Evolutionary conservation across 257 asterid genomes (phyloP).

Genomic region (Scutellaria barbata): DNA sequence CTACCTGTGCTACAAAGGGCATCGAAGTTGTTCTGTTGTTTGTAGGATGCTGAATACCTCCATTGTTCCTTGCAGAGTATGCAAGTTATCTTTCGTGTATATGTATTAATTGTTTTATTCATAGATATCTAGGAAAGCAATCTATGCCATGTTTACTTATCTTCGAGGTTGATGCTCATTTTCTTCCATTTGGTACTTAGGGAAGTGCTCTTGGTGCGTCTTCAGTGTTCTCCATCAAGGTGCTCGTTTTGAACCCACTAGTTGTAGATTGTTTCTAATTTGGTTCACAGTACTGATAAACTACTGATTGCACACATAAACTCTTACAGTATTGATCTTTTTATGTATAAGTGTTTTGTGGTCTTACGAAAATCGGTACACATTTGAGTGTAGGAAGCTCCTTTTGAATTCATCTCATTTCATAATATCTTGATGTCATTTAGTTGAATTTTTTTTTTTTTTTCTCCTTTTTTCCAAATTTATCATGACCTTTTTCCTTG

Average conservation of each 20-base stretch:
- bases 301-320: no score
- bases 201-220: slow-evolving; percentile 27
- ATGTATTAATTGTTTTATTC: not conserved
- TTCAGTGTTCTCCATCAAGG: slow-evolving; percentile 18
- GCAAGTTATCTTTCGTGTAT: slow-evolving; percentile 23
- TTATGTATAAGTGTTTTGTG: not conserved
- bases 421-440: slow-evolving; percentile 14
- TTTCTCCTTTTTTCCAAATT: slow-evolving; percentile 10
- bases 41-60: slow-evolving; percentile 48
- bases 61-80: slow-evolving; percentile 40
- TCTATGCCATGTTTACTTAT: not conserved
- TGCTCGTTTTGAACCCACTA: not conserved
- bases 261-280: slow-evolving; percentile 7
- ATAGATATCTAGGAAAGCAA: not conserved
- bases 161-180: slow-evolving; percentile 5
- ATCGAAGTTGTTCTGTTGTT: slow-evolving; percentile 15
- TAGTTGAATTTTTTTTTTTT: slow-evolving; percentile 3
- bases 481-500: slow-evolving; percentile 22
- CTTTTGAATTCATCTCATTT: slow-evolving; percentile 1
- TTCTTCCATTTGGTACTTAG: slow-evolving; percentile 16
- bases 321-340: not conserved
- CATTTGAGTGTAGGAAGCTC: not conserved
- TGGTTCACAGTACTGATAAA: not conserved
- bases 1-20: not conserved
- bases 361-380: not conserved